Conservation (phyloP, 257 asterid species). For the Solanum sejunctum region DNA sequence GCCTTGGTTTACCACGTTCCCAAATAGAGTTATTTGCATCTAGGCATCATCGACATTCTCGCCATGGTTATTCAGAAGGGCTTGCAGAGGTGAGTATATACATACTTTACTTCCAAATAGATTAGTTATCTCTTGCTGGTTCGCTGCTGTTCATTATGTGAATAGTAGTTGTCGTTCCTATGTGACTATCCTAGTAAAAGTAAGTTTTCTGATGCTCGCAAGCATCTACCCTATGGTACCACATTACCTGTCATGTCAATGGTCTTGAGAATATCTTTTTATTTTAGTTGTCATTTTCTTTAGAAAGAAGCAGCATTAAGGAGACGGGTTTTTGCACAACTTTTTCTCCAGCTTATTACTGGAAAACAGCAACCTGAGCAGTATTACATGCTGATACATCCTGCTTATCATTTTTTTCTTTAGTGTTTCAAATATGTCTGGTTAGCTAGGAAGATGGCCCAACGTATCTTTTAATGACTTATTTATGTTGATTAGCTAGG, state of each 20-base stretch:
- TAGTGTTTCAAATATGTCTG: neutral
- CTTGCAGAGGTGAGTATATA: slow-evolving; percentile 31
- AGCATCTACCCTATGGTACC: neutral
- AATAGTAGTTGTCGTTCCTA: neutral
- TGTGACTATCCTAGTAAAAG: neutral
- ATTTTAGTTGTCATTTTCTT: neutral
- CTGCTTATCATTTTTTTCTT: neutral
- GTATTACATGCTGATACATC: neutral
- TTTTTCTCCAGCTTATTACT: neutral
- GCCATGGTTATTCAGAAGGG: slow-evolving; percentile 26
- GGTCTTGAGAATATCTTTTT: neutral
- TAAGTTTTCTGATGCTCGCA: neutral
- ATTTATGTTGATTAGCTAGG: neutral
- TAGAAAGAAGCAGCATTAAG: neutral
- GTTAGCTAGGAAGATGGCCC: neutral
- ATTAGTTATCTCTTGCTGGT: neutral
- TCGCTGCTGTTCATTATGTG: neutral
- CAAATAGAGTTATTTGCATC: slow-evolving; percentile 22
- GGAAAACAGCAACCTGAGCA: neutral
- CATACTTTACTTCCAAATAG: neutral
- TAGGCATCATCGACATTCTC: slow-evolving; percentile 28
- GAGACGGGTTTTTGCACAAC: neutral
- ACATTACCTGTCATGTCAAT: neutral
- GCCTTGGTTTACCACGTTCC: slow-evolving; percentile 15
- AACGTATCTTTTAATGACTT: neutral